Percentiles rank a stretch among this genome's conserved stretches.
These are phyloP conservation scores for Helenozyma baotianmanensis DNA, from an alignment of 805 yeast species.

Conservation along the genomic window DNA sequence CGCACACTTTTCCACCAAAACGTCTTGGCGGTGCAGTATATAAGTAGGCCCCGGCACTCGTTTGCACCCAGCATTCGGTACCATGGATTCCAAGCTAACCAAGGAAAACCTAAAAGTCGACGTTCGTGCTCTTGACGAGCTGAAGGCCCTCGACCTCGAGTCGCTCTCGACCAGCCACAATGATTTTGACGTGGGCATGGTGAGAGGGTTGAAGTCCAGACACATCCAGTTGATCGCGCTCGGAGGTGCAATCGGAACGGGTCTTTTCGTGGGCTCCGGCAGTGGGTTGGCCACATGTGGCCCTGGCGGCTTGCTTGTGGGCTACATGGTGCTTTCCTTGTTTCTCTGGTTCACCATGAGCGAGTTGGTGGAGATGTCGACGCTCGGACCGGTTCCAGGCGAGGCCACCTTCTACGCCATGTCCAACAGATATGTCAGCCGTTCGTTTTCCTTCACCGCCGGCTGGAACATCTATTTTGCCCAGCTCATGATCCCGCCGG, in stretches of 20 bases:
- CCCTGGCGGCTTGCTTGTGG: slow-evolving; percentile 15
- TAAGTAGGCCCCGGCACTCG: no score
- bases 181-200: neutral
- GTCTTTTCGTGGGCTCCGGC: slow-evolving; percentile 25
- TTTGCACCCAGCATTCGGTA: no score
- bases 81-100: no score
- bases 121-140: no score
- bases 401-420: slow-evolving; percentile 21
- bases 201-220: slow-evolving; percentile 2
- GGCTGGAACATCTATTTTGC: slow-evolving; percentile 35
- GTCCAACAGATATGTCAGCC: slow-evolving; percentile 7
- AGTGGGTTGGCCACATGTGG: slow-evolving; percentile 18
- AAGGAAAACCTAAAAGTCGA: no score
- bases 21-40: no score
- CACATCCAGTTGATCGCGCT: slow-evolving; percentile 12
- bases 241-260: slow-evolving; percentile 22
- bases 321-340: slow-evolving; percentile 18
- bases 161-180: no score
- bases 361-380: slow-evolving; percentile 17
- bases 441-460: slow-evolving; percentile 29
- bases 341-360: slow-evolving; percentile 28
- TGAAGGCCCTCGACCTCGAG: no score
- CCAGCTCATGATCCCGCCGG: slow-evolving; percentile 28
- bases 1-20: no score
- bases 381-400: slow-evolving; percentile 12